These are phyloP conservation scores for Halophytophthora batemanensis DNA, from an alignment of 352 stramenopile species.

Conservation along the genomic window DNA sequence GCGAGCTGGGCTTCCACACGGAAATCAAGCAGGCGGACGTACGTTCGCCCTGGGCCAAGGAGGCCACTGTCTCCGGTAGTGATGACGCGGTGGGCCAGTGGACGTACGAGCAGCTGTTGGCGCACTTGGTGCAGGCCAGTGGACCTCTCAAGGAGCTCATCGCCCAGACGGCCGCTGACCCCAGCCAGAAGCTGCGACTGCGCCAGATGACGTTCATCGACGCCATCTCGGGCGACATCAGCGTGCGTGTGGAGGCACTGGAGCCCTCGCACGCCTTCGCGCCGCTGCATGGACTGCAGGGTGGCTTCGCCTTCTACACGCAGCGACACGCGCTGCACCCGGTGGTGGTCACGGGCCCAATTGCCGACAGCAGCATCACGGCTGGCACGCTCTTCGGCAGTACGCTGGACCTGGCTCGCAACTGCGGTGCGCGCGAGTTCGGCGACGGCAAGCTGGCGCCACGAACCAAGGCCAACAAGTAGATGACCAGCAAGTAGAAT, in stretches of 20 bases:
- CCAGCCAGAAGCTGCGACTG: constrained; percentile 27
- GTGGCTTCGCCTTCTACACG: constrained; percentile 81
- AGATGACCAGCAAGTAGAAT: too few relatives aligned
- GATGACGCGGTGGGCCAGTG: constrained; percentile 32
- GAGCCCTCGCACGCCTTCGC: constrained; percentile 48
- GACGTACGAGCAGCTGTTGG: constrained; percentile 55
- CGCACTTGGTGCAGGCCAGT: constrained; percentile 44
- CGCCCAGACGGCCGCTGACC: constrained; percentile 19
- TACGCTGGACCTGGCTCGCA: constrained; percentile 67
- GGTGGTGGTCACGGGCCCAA: constrained; percentile 78
- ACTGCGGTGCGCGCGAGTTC: constrained; percentile 64
- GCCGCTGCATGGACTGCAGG: constrained; percentile 60
- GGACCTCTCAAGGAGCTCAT: constrained; percentile 42
- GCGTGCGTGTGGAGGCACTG: constrained; percentile 48
- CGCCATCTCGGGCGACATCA: constrained; percentile 40
- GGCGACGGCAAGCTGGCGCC: too few relatives aligned
- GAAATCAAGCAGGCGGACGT: constrained; percentile 73
- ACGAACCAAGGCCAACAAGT: too few relatives aligned
- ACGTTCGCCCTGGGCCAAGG: constrained; percentile 39
- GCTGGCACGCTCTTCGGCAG: constrained; percentile 77
- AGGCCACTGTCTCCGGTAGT: constrained; percentile 27
- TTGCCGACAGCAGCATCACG: constrained; percentile 71
- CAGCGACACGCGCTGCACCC: constrained; percentile 65
- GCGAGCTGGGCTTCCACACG: constrained; percentile 88
- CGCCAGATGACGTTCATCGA: constrained; percentile 62